Conservation (phyloP, 352 stramenopile species). For the Pythium periplocum region DNA sequence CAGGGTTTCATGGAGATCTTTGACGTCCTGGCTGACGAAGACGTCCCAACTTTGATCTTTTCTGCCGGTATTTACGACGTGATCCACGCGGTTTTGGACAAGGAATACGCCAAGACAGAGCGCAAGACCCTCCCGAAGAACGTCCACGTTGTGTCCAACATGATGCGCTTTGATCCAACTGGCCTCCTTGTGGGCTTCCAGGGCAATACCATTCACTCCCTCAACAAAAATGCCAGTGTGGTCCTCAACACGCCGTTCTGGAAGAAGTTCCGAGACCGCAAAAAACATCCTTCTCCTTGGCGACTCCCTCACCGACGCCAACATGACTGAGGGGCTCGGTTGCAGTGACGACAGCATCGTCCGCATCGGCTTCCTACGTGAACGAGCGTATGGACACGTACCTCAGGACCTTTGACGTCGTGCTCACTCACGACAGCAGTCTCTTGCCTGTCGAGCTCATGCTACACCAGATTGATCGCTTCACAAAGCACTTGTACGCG, state of each 20-base stretch:
- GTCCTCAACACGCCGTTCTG: conserved; percentile 59
- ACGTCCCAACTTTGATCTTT: conserved; percentile 73
- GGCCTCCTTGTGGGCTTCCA: conserved; percentile 41
- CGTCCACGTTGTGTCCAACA: conserved; percentile 79
- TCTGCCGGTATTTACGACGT: conserved; percentile 70
- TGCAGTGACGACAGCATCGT: conserved; percentile 58
- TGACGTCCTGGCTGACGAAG: conserved; percentile 34
- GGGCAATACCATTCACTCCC: conserved; percentile 68
- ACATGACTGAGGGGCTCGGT: conserved; percentile 62
- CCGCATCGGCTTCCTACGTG: conserved; percentile 49
- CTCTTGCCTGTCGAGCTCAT: conserved; percentile 53
- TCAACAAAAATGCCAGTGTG: conserved; percentile 77
- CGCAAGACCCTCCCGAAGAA: conserved; percentile 32
- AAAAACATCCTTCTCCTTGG: conserved; percentile 72
- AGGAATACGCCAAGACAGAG: conserved; percentile 42
- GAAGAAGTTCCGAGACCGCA: conserved; percentile 63
- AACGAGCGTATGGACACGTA: conserved; percentile 59
- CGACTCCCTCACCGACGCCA: conserved; percentile 62
- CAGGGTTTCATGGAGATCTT: conserved; percentile 65
- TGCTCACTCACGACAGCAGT: conserved; percentile 71
- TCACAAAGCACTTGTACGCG: conserved; percentile 8
- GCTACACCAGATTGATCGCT: conserved; percentile 42
- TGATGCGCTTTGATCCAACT: conserved; percentile 64
- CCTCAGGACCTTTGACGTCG: conserved; percentile 61
- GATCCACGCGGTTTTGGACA: conserved; percentile 59